These are phyloP conservation scores for Dittrichia graveolens DNA, from an alignment of 129 eudicot species.

Conservation along the genomic window DNA sequence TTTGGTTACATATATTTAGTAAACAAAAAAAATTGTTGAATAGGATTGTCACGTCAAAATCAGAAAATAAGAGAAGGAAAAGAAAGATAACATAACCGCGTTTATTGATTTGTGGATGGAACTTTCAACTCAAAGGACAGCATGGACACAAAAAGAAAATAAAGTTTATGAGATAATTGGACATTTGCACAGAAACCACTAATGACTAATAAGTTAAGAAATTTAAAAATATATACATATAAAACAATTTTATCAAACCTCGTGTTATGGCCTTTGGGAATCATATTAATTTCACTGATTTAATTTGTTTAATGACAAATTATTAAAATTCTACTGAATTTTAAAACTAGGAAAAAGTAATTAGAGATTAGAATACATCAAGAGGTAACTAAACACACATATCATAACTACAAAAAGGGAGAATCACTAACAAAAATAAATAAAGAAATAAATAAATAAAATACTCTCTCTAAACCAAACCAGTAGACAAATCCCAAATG, in stretches of 20 bases:
- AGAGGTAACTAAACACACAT: no score
- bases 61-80: background rate
- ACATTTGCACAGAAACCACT: slow-evolving; percentile 16
- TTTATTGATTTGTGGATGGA: slow-evolving; percentile 11
- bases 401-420: no score
- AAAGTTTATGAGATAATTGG: slow-evolving; percentile 14
- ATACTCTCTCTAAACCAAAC: no score
- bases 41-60: slow-evolving; percentile 24
- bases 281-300: background rate
- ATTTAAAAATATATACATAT: background rate
- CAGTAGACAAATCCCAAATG: no score
- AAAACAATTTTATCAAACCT: background rate
- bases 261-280: slow-evolving; percentile 16
- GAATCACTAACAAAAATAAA: no score
- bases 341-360: no score
- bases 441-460: no score
- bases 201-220: background rate
- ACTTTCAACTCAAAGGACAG: slow-evolving; percentile 22
- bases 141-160: background rate
- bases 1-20: background rate
- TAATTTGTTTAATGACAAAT: no score
- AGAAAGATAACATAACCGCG: background rate
- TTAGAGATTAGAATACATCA: no score
- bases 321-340: no score
- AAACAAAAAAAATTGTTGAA: slow-evolving; percentile 16